Percentiles rank a stretch among this genome's conserved stretches.
Conservation (phyloP, 176 grass and related monocot genomes). For the sorghum (Sorghum bicolor) region DNA sequence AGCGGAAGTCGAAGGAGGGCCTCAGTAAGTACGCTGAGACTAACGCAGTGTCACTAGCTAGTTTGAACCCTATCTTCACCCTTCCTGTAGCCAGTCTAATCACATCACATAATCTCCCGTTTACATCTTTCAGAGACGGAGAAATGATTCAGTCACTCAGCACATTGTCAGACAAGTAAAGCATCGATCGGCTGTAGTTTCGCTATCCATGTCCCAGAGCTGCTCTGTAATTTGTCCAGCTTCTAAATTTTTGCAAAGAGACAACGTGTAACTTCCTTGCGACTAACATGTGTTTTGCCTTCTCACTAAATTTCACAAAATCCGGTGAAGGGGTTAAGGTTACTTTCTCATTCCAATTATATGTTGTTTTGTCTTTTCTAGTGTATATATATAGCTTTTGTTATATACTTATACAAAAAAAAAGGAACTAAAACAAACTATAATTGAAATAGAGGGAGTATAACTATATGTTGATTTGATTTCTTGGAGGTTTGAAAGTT, state of each 20-base stretch:
- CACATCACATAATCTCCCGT: neutral
- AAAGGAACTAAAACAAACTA: too few species aligned
- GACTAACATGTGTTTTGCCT: neutral
- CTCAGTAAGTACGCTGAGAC: slow-evolving; percentile 34
- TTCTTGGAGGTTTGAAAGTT: slow-evolving; percentile 2
- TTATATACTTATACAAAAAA: too few species aligned
- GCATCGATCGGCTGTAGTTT: slow-evolving; percentile 6
- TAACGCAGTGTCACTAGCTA: neutral
- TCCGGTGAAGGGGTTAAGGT: neutral
- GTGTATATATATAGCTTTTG: too few species aligned
- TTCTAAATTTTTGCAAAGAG: neutral
- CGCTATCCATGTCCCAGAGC: neutral
- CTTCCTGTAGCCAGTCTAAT: neutral
- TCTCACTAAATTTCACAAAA: neutral
- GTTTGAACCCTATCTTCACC: neutral
- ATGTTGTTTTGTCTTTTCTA: too few species aligned
- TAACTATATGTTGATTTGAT: slow-evolving; percentile 7
- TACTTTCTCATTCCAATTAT: too few species aligned
- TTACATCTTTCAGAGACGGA: slow-evolving; percentile 28
- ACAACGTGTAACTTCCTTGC: slow-evolving; percentile 18
- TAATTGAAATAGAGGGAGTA: neutral
- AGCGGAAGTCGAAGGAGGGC: slow-evolving; percentile 38
- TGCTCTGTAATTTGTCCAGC: slow-evolving; percentile 23
- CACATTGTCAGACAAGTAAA: neutral
- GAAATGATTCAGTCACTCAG: neutral